Percentiles rank a stretch among this genome's conserved stretches.
Evolutionary conservation across 257 asterid genomes (phyloP).

Genomic region (Prunella vulgaris): DNA sequence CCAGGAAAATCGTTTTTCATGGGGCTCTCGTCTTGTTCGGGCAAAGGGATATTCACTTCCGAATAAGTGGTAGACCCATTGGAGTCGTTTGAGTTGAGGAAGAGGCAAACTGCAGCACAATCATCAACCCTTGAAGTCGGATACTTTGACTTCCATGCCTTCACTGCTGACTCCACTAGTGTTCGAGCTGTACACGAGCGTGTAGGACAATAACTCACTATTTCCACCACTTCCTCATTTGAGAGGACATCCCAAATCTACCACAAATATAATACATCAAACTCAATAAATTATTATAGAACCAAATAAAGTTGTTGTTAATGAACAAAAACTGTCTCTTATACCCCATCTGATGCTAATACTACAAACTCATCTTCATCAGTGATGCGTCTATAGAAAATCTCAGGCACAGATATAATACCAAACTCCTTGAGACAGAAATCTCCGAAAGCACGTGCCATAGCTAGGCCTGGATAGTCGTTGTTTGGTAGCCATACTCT

Average conservation of each 20-base stretch:
- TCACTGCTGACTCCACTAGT: conserved; percentile 43
- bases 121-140: conserved; percentile 62
- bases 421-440: conserved; percentile 75
- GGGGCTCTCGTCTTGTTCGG: conserved; percentile 7
- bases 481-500: conserved; percentile 68
- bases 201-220: conserved; percentile 41
- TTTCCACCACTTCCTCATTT: conserved; percentile 46
- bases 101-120: conserved; percentile 64
- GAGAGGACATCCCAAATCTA: conserved; percentile 69
- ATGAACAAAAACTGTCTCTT: background rate
- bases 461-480: conserved; percentile 73
- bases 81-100: conserved; percentile 37
- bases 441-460: conserved; percentile 83
- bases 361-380: conserved; percentile 58
- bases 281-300: background rate
- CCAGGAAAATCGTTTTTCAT: conserved; percentile 16
- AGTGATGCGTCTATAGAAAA: conserved; percentile 47
- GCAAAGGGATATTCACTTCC: conserved; percentile 11
- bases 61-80: conserved; percentile 14
- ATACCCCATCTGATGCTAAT: conserved; percentile 73
- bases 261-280: background rate
- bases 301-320: background rate
- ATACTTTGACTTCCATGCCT: conserved; percentile 40
- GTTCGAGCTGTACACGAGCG: conserved; percentile 45
- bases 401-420: conserved; percentile 66